A percentile compares a stretch with the other conserved stretches of the same genome.
Conservation (phyloP, 2,329 filamentous ascomycete species). For the Fonsecaea monophora region DNA sequence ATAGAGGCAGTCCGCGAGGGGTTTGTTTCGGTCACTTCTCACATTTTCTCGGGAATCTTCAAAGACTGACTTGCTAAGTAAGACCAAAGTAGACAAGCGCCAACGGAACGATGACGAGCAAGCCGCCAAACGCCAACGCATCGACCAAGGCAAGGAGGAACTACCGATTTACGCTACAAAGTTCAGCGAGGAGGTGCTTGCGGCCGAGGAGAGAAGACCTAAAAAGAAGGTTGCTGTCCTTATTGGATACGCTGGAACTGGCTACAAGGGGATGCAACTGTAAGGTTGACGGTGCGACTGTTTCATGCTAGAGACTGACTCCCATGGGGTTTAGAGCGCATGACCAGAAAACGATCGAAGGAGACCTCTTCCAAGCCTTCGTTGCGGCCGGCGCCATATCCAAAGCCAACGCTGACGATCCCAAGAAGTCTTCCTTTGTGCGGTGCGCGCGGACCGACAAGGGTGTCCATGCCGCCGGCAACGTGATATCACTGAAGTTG, state of each 20-base stretch:
- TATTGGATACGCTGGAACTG: constrained; percentile 93
- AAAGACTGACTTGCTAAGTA: constrained; percentile 59
- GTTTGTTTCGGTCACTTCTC: constrained; percentile 12
- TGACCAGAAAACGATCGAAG: constrained; percentile 85
- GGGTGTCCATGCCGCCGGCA: constrained; percentile 94
- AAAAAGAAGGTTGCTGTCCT: constrained; percentile 97
- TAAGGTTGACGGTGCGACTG: constrained; percentile 40
- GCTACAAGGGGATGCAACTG: constrained; percentile 98
- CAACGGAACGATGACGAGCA: constrained; percentile 58
- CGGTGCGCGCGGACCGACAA: constrained; percentile 96
- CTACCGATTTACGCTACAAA: constrained; percentile 62
- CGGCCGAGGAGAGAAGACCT: constrained; percentile 81
- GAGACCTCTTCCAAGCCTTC: constrained; percentile 91
- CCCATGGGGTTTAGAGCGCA: constrained; percentile 55
- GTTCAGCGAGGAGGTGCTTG: constrained; percentile 81
- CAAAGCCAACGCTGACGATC: constrained; percentile 95
- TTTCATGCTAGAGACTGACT: constrained; percentile 32
- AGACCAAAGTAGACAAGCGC: constrained; percentile 59
- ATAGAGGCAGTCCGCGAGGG: constrained; percentile 31
- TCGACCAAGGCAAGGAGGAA: constrained; percentile 52
- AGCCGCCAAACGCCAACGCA: constrained; percentile 62
- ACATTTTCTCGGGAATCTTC: constrained; percentile 32
- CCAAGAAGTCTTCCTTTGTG: constrained; percentile 92
- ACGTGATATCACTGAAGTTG: constrained; percentile 92
- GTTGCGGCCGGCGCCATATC: constrained; percentile 91